Conservation (phyloP, 2,329 filamentous ascomycete genomes). For the Sphaerostilbella broomeana region DNA sequence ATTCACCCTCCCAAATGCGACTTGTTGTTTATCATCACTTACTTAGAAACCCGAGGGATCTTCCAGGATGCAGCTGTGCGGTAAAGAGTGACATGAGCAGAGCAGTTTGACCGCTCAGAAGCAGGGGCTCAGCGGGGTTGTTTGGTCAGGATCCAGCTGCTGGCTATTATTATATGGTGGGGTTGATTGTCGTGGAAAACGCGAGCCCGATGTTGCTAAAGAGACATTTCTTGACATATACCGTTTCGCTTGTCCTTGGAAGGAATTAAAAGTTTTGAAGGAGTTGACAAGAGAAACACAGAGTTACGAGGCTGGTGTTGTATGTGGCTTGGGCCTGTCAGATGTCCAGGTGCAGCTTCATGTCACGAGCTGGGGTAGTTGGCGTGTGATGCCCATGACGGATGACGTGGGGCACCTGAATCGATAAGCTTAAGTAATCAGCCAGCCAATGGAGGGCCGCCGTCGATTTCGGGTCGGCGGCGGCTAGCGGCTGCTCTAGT, state of each 20-base stretch:
- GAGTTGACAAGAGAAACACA: neutral
- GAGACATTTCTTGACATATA: neutral
- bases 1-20: neutral
- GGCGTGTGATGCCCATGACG: conserved; percentile 12
- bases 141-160: too few relatives aligned
- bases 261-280: neutral
- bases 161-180: neutral
- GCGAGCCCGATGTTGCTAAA: neutral
- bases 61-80: conserved; percentile 60
- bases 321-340: conserved; percentile 1
- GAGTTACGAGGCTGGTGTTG: conserved; percentile 1
- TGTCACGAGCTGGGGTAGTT: conserved; percentile 13
- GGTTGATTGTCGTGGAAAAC: neutral
- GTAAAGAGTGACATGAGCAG: conserved; percentile 43
- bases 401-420: conserved; percentile 12
- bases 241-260: too few relatives aligned
- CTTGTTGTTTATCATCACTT: conserved; percentile 6
- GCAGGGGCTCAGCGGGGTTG: conserved; percentile 4
- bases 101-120: conserved; percentile 1
- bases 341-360: conserved; percentile 1
- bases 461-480: too few relatives aligned
- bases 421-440: conserved; percentile 9
- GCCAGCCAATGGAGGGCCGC: too few relatives aligned
- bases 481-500: too few relatives aligned
- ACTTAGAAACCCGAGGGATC: conserved; percentile 57